Conservation (phyloP, 208 protist species). For the Leishmania mexicana region DNA sequence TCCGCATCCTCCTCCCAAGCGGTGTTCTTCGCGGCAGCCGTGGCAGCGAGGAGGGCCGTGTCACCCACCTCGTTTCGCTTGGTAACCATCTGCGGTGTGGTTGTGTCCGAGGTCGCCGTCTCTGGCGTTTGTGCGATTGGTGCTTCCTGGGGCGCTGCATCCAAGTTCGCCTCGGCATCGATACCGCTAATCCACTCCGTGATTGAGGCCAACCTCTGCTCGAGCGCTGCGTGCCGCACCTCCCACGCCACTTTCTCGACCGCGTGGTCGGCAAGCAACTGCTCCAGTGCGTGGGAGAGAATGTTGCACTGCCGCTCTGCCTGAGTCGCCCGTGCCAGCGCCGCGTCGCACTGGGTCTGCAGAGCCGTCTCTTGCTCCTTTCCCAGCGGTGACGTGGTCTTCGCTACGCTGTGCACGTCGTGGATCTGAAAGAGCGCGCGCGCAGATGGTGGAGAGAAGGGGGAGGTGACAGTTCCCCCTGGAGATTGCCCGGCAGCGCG, state of each 20-base stretch:
- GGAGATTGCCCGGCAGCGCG: neutral
- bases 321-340: slow-evolving; percentile 23
- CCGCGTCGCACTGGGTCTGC: slow-evolving; percentile 23
- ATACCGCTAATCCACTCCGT: slow-evolving; percentile 25
- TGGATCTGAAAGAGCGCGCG: slow-evolving; percentile 29
- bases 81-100: neutral
- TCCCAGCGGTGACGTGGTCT: neutral
- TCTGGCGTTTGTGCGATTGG: neutral
- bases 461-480: slow-evolving; percentile 7
- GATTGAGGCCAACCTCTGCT: slow-evolving; percentile 24
- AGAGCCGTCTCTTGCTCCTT: neutral
- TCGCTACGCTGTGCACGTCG: slow-evolving; percentile 12
- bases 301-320: slow-evolving; percentile 29
- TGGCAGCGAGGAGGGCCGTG: neutral
- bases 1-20: slow-evolving; percentile 27
- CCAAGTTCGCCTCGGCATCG: slow-evolving; percentile 23
- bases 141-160: neutral
- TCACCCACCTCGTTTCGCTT: neutral
- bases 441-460: slow-evolving; percentile 26
- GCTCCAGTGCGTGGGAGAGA: slow-evolving; percentile 29
- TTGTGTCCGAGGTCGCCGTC: neutral
- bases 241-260: slow-evolving; percentile 27
- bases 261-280: slow-evolving; percentile 23
- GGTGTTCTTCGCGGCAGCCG: slow-evolving; percentile 5
- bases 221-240: slow-evolving; percentile 20